Percentiles rank a stretch among this genome's conserved stretches.
phyloP scores from a whole-genome alignment of 1,139 yeast genomes.

The Magnusiomyces ingens region DNA sequence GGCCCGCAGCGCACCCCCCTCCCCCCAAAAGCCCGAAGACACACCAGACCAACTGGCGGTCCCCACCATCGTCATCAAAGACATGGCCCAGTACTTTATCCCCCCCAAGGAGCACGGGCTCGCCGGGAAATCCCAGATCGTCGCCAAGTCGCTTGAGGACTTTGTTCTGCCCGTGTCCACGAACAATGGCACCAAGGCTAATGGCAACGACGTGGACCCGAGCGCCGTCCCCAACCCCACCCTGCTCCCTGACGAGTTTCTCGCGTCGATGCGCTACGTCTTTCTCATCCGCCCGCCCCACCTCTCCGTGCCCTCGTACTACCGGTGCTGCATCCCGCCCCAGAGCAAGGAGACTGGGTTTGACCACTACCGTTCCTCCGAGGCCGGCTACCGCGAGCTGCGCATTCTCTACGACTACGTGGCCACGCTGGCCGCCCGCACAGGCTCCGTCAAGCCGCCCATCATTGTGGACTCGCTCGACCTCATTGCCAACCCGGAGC shows the following conservation, averaged over 20 bases:
- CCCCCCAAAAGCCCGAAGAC: background rate
- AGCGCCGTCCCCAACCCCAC: slow-evolving; percentile 19
- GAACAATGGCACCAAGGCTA: background rate
- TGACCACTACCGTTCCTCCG: slow-evolving; percentile 23
- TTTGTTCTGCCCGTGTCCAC: no score
- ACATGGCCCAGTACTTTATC: slow-evolving; percentile 28
- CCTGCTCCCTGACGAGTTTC: slow-evolving; percentile 20
- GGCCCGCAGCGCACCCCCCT: background rate
- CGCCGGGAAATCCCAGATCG: background rate
- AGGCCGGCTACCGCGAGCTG: slow-evolving; percentile 28
- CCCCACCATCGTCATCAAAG: slow-evolving; percentile 23
- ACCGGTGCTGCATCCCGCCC: slow-evolving; percentile 29
- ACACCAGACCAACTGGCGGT: slow-evolving; percentile 6
- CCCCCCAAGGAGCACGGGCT: slow-evolving; percentile 20
- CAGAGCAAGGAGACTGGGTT: slow-evolving; percentile 26
- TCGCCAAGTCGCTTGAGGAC: slow-evolving; percentile 19
- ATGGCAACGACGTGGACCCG: slow-evolving; percentile 3
- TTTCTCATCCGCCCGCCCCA: slow-evolving; percentile 28
- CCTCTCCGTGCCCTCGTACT: slow-evolving; percentile 27
- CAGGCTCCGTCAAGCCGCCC: slow-evolving; percentile 17
- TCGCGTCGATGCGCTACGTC: slow-evolving; percentile 21
- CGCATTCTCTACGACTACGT: slow-evolving; percentile 25
- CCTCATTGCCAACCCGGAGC: slow-evolving; percentile 22
- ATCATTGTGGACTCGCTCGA: slow-evolving; percentile 27
- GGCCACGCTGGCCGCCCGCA: slow-evolving; percentile 5